These are phyloP conservation scores for Lagerstroemia fauriei DNA, from an alignment of 441 rosid species.

Conservation along the genomic window DNA sequence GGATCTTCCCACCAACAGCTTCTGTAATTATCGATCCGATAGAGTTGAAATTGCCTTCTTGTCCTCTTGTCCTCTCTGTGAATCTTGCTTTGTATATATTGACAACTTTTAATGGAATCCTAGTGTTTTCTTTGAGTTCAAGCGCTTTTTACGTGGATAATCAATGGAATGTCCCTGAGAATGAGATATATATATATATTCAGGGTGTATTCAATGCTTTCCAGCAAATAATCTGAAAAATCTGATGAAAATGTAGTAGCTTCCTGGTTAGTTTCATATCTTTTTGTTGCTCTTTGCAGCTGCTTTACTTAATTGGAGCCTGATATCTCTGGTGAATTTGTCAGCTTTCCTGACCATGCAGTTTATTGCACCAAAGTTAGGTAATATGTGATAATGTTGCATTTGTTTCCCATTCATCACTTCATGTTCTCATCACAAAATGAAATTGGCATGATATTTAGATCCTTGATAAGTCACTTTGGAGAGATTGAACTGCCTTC, in stretches of 20 bases:
- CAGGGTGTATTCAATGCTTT: neutral
- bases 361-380: conserved; percentile 45
- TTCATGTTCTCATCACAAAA: neutral
- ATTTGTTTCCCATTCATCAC: neutral
- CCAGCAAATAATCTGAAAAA: neutral
- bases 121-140: neutral
- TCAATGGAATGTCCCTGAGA: neutral
- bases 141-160: neutral
- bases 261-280: neutral
- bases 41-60: too few relatives aligned
- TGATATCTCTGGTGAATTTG: conserved; percentile 52
- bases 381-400: conserved; percentile 27
- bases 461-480: neutral
- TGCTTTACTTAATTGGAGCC: conserved; percentile 48
- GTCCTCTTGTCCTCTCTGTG: too few relatives aligned
- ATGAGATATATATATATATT: neutral
- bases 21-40: too few relatives aligned
- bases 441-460: neutral
- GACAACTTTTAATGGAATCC: neutral
- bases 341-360: conserved; percentile 48
- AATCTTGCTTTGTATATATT: neutral
- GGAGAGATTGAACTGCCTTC: neutral
- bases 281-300: conserved; percentile 34
- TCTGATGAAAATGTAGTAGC: neutral
- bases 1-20: too few relatives aligned